A percentile compares a stretch with the other conserved stretches of the same genome.
Evolutionary conservation across 2,329 filamentous ascomycete genomes (phyloP).

Genomic region (Nemania sp.): DNA sequence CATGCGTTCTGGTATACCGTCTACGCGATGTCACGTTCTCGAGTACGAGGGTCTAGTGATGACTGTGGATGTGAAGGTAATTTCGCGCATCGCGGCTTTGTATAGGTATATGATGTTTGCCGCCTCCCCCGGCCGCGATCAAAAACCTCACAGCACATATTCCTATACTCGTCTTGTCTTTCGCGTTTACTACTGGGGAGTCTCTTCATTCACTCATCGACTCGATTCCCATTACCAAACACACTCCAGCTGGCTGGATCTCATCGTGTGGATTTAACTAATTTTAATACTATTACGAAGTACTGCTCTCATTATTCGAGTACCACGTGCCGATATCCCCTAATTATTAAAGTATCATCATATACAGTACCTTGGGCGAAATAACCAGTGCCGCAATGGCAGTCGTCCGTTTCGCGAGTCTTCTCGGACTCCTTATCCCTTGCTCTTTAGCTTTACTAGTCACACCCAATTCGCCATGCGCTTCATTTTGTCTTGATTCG

Average conservation of each 20-base stretch:
- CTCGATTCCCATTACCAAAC: constrained; percentile 14
- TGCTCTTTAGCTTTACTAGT: constrained; percentile 47
- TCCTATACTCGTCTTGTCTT: constrained; percentile 5
- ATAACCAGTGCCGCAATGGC: constrained; percentile 34
- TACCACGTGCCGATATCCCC: constrained; percentile 4
- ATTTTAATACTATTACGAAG: constrained; percentile 33
- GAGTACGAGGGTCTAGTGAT: not conserved
- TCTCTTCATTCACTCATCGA: constrained; percentile 23
- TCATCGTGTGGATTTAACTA: constrained; percentile 21
- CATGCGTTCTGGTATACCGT: not conserved
- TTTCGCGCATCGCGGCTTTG: not conserved
- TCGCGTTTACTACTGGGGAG: constrained; percentile 7
- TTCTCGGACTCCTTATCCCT: constrained; percentile 31
- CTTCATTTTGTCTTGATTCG: constrained; percentile 53
- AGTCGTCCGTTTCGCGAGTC: constrained; percentile 29
- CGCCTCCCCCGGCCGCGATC: constrained; percentile 1
- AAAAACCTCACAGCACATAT: constrained; percentile 8
- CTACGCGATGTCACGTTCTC: constrained; percentile 18
- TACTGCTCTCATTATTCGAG: constrained; percentile 8
- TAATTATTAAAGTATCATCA: no score
- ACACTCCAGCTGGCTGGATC: constrained; percentile 38
- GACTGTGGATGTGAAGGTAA: not conserved
- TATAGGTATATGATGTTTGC: constrained; percentile 16
- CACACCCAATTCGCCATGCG: constrained; percentile 57
- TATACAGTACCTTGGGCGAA: not conserved